A percentile compares a stretch with the other conserved stretches of the same genome.
Evolutionary conservation across 106 monocot genomes (phyloP).

Genomic region (Apostasia ramifera): DNA sequence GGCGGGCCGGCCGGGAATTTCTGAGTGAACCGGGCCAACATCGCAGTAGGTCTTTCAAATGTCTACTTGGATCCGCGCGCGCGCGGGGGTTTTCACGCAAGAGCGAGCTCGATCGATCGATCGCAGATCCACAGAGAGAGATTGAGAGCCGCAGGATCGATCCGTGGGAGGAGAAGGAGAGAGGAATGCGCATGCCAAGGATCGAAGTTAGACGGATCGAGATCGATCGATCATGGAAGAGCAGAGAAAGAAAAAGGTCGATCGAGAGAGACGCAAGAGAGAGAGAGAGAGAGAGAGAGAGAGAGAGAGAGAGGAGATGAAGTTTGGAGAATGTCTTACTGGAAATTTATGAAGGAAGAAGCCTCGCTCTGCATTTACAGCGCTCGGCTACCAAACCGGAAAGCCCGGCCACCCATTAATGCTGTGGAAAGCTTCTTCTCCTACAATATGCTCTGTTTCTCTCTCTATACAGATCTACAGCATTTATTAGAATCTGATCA

Average conservation of each 20-base stretch:
- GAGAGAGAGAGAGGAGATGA: not conserved
- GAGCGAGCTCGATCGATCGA: no score
- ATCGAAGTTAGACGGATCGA: no score
- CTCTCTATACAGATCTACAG: not conserved
- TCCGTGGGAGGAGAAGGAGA: no score
- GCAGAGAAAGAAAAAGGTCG: not conserved
- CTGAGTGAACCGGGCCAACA: conserved; percentile 13
- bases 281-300: not conserved
- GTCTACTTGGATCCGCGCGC: not conserved
- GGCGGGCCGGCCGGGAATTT: not conserved
- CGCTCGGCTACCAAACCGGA: conserved; percentile 7
- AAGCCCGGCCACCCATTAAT: not conserved
- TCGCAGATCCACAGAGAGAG: no score
- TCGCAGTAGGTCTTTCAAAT: conserved; percentile 5
- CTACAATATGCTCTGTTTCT: not conserved
- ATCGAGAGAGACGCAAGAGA: not conserved
- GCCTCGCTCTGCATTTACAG: conserved; percentile 2
- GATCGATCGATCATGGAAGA: not conserved
- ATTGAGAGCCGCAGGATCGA: no score
- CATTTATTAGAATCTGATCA: no score
- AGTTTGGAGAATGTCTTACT: not conserved
- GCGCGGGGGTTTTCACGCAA: no score
- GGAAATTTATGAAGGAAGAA: conserved; percentile 1
- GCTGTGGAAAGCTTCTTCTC: not conserved
- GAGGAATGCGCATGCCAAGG: no score